Percentiles rank a stretch among this genome's conserved stretches.
Conservation (phyloP, 2,329 filamentous ascomycete species). For the Dichotomopilus funicola region DNA sequence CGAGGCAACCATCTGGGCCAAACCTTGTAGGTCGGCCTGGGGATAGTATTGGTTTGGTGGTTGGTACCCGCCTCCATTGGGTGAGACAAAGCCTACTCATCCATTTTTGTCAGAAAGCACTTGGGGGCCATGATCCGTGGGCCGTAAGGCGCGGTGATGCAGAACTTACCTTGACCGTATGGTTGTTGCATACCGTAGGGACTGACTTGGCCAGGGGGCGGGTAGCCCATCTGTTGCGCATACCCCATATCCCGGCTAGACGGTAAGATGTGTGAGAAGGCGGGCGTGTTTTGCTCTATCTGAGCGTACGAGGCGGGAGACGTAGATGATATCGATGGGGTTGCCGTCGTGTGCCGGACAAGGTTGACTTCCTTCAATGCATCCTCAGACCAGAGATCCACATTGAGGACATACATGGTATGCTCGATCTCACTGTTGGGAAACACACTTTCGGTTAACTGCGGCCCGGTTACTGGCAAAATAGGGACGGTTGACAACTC, state of each 20-base stretch:
- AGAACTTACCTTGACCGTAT: slow-evolving; percentile 19
- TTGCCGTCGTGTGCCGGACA: slow-evolving; percentile 55
- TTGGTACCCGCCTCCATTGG: slow-evolving; percentile 18
- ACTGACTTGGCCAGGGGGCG: slow-evolving; percentile 19
- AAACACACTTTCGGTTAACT: neutral
- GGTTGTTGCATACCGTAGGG: slow-evolving; percentile 25
- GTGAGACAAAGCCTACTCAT: slow-evolving; percentile 19
- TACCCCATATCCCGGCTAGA: slow-evolving; percentile 33
- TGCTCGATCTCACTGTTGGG: slow-evolving; percentile 49
- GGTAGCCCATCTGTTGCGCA: slow-evolving; percentile 22
- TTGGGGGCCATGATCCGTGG: neutral
- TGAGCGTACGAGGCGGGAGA: slow-evolving; percentile 71
- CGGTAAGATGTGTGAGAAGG: slow-evolving; percentile 32
- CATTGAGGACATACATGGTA: slow-evolving; percentile 52
- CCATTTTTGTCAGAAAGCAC: neutral
- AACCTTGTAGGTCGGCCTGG: slow-evolving; percentile 17
- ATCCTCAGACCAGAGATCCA: slow-evolving; percentile 62
- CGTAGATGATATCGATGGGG: slow-evolving; percentile 74
- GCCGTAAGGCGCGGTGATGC: neutral
- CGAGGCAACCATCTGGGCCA: slow-evolving; percentile 16
- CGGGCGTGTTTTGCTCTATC: slow-evolving; percentile 32
- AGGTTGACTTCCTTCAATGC: slow-evolving; percentile 60
- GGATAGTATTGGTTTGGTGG: slow-evolving; percentile 20
- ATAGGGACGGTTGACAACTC: slow-evolving; percentile 30
- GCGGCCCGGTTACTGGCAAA: slow-evolving; percentile 3